Conservation (phyloP, 2,329 filamentous ascomycete species). For the Verticillium alfalfae region DNA sequence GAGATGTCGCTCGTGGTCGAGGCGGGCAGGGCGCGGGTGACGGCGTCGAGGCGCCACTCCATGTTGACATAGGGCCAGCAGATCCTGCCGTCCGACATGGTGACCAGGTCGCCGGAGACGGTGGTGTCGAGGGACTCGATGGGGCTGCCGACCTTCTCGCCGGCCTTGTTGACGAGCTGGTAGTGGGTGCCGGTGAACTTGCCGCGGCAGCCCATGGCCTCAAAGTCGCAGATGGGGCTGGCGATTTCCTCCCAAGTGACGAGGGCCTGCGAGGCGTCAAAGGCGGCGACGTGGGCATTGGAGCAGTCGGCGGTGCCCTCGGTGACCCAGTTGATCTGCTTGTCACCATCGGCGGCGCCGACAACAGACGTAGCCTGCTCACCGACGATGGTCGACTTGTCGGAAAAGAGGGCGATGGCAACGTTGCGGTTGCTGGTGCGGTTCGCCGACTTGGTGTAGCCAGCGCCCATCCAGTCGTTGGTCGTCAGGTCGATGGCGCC, state of each 20-base stretch:
- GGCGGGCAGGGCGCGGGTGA: constrained; percentile 35
- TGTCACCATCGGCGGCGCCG: constrained; percentile 46
- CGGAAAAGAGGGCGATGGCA: constrained; percentile 49
- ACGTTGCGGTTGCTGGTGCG: constrained; percentile 55
- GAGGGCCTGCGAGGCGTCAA: constrained; percentile 45
- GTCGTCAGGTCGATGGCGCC: constrained; percentile 48
- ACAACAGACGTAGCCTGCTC: constrained; percentile 48
- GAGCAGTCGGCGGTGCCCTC: constrained; percentile 43
- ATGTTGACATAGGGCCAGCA: constrained; percentile 59
- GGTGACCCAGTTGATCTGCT: constrained; percentile 56
- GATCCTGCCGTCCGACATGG: constrained; percentile 49
- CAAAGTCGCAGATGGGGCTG: constrained; percentile 45
- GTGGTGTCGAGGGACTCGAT: constrained; percentile 46
- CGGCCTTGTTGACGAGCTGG: constrained; percentile 48
- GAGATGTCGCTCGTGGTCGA: constrained; percentile 58
- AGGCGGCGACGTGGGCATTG: constrained; percentile 53
- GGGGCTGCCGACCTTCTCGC: constrained; percentile 44
- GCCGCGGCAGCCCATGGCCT: constrained; percentile 57
- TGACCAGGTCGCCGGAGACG: constrained; percentile 59
- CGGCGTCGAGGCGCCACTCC: constrained; percentile 37
- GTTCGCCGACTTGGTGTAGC: constrained; percentile 45
- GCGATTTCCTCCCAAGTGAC: constrained; percentile 58
- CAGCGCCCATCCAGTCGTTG: constrained; percentile 53
- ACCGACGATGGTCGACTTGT: constrained; percentile 52
- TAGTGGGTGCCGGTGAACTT: constrained; percentile 53